phyloP scores from a whole-genome alignment of 2,329 filamentous ascomycete species.

The Phyllosticta ampelicida region DNA sequence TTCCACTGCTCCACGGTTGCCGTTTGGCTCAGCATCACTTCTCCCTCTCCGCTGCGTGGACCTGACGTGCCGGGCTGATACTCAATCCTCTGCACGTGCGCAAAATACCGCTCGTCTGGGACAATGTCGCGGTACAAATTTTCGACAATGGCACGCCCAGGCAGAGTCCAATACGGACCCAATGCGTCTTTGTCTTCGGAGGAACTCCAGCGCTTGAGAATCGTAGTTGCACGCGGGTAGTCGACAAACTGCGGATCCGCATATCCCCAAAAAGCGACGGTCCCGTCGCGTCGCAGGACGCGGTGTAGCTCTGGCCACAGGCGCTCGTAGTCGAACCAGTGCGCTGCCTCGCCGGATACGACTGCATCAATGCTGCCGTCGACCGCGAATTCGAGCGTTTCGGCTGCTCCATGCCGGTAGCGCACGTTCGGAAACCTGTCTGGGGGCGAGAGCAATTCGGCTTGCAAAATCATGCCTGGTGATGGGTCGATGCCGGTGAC shows the following conservation, averaged over 20 bases:
- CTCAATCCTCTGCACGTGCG: conserved; percentile 41
- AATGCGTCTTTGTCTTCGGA: conserved; percentile 37
- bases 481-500: conserved; percentile 49
- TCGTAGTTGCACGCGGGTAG: conserved; percentile 39
- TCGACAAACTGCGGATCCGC: conserved; percentile 52
- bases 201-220: conserved; percentile 48
- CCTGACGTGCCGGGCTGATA: conserved; percentile 45
- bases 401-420: conserved; percentile 42
- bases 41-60: conserved; percentile 21
- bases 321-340: conserved; percentile 53
- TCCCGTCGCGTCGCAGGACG: conserved; percentile 45
- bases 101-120: conserved; percentile 43
- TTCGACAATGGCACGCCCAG: conserved; percentile 46
- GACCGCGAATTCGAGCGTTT: conserved; percentile 42
- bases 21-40: conserved; percentile 39
- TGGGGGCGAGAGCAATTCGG: conserved; percentile 15
- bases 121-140: conserved; percentile 31
- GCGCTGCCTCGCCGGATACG: conserved; percentile 46
- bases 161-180: conserved; percentile 51
- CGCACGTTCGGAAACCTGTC: conserved; percentile 32
- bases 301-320: conserved; percentile 47
- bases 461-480: conserved; percentile 40
- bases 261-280: conserved; percentile 56
- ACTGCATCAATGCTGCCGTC: conserved; percentile 43
- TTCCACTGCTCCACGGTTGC: conserved; percentile 49